A percentile compares a stretch with the other conserved stretches of the same genome.
phyloP scores from a whole-genome alignment of 352 stramenopile genomes.

The Hyaloperonospora arabidopsidis region DNA sequence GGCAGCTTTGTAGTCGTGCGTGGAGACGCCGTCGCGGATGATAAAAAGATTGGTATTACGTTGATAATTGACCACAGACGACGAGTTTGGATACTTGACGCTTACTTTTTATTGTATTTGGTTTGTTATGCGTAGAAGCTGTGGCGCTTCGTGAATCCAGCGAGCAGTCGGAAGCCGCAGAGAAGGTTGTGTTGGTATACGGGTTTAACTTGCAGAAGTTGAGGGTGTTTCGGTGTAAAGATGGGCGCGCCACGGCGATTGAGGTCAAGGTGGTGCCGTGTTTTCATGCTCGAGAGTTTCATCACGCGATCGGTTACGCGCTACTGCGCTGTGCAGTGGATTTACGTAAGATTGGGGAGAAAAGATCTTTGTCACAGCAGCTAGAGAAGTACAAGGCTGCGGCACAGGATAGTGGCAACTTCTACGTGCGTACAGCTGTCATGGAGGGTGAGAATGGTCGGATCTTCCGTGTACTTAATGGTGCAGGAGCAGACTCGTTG shows the following conservation, averaged over 20 bases:
- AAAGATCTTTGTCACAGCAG: slow-evolving; percentile 14
- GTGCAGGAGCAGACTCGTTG: slow-evolving; percentile 21
- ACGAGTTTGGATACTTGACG: no score
- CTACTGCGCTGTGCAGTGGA: slow-evolving; percentile 39
- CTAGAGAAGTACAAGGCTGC: slow-evolving; percentile 28
- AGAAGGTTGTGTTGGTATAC: slow-evolving; percentile 23
- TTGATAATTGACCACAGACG: not conserved
- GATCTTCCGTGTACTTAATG: slow-evolving; percentile 28
- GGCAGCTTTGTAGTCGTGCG: slow-evolving; percentile 20
- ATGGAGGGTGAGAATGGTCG: slow-evolving; percentile 15
- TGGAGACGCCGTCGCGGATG: slow-evolving; percentile 8
- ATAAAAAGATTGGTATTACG: slow-evolving; percentile 13
- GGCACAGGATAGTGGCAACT: slow-evolving; percentile 12
- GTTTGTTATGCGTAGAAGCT: slow-evolving; percentile 8
- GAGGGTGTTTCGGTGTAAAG: slow-evolving; percentile 19
- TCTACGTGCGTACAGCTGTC: slow-evolving; percentile 36
- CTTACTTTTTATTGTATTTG: not conserved
- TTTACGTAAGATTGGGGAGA: slow-evolving; percentile 18
- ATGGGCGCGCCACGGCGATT: slow-evolving; percentile 4
- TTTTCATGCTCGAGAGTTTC: slow-evolving; percentile 48
- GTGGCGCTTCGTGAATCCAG: slow-evolving; percentile 6
- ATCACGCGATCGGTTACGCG: slow-evolving; percentile 22
- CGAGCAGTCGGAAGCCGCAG: not conserved
- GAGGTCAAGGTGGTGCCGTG: slow-evolving; percentile 30
- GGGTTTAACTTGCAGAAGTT: slow-evolving; percentile 7